phyloP scores from a whole-genome alignment of 2,329 filamentous ascomycete species.

The Arthrobotrys sphaeroides region DNA sequence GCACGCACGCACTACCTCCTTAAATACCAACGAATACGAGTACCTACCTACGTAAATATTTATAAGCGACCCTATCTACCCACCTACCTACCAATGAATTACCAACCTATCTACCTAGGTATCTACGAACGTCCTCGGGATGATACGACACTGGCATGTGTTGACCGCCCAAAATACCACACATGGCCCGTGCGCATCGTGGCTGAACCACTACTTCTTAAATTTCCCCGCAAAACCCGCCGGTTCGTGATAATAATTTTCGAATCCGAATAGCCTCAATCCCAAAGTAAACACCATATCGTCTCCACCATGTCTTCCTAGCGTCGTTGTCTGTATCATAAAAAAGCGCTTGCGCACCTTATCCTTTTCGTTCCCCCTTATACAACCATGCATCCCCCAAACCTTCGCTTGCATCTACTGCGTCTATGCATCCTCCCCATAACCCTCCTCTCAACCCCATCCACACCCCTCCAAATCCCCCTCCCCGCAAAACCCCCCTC shows the following conservation, averaged over 20 bases:
- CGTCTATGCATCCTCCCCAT: conserved; percentile 21
- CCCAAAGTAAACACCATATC: neutral
- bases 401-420: conserved; percentile 13
- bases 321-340: conserved; percentile 9
- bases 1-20: too few relatives aligned
- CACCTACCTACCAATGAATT: too few relatives aligned
- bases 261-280: neutral
- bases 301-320: neutral
- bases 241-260: neutral
- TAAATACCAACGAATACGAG: too few relatives aligned
- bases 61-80: too few relatives aligned
- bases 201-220: neutral
- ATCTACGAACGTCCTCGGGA: too few relatives aligned
- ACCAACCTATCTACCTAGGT: too few relatives aligned
- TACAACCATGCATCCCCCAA: conserved; percentile 16
- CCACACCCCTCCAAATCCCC: conserved; percentile 14
- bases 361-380: neutral
- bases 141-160: neutral
- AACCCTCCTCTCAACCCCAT: neutral
- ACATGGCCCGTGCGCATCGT: neutral
- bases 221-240: conserved; percentile 2
- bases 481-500: neutral
- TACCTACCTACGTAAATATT: too few relatives aligned
- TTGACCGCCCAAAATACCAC: conserved; percentile 16
- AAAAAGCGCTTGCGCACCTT: conserved; percentile 8